Base-by-base conservation (phyloP, 2,329 filamentous ascomycete genomes). In the Exophiala sp. region DNA sequence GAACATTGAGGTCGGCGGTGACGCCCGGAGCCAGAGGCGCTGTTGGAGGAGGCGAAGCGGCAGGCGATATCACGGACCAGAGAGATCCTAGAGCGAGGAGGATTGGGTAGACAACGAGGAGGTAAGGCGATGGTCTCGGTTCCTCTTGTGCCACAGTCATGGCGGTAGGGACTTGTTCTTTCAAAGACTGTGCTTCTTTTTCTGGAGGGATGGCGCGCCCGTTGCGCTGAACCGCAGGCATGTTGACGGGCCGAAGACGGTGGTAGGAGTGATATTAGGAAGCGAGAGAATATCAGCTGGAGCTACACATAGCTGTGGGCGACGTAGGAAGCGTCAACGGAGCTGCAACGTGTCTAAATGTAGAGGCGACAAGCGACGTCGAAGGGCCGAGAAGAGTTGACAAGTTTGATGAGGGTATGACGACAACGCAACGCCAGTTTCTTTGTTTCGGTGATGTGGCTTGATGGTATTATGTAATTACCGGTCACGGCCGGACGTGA, bases 71-170 rank as follows among this genome's bases (percentile, higher is more conserved):
- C 29, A 81, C 71, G 39, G 85, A 84, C 76, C 88, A 96, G 58
- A 94, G 63, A 22, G 87, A 86, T 58, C 93, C 93, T 58, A 95
- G 78, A 48, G 88, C 57, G 50, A 98, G 81, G 5, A 90, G 83
- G 21, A 73, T 61, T 2, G 91, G 91, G 71, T 95, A 97, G 53
- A 87, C 70, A 2, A 73, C 66, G 23, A 95, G 77, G 18, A 61
- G 54, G 50, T 57, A 61, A 21, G 58, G 32, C 5, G 56, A 58
- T 2, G 60, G 60, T 16, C 55, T 49, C 14, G 40, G 41, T 35
- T 39, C 35, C 3, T 11, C 34, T 37, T 37, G 34, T 13, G 40
- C 19, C 8, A 18, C 29, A 24, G 39, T 24, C 52, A 48, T 54
- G 21, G 48, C 18, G 14, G 11, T 41, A 21, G 14, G 42, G 23